A percentile compares a stretch with the other conserved stretches of the same genome.
phyloP scores from a whole-genome alignment of 1,284 basidiomycete genomes.

The Lignosus rhinocerotis region DNA sequence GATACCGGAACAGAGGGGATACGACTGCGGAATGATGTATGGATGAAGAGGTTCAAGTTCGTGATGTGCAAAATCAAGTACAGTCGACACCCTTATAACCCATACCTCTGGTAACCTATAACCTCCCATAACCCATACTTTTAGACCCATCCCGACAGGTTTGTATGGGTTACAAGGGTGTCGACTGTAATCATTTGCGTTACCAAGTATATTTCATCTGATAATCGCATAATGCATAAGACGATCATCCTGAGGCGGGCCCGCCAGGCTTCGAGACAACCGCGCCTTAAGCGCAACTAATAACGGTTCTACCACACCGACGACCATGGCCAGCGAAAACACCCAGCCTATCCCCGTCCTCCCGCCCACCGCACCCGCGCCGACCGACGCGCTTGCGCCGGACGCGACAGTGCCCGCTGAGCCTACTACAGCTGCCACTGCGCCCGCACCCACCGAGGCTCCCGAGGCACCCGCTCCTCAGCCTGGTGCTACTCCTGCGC shows the following conservation, averaged over 20 bases:
- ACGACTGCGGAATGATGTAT: too few species aligned
- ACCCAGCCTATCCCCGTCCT: conserved; percentile 8
- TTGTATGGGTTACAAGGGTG: too few species aligned
- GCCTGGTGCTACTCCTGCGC: background rate
- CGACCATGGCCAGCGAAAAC: conserved; percentile 17
- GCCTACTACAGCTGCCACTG: background rate
- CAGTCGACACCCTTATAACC: too few species aligned
- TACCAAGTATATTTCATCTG: background rate
- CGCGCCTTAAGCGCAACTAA: background rate
- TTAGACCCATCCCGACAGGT: too few species aligned
- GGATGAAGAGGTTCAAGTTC: too few species aligned
- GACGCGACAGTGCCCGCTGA: conserved; percentile 1
- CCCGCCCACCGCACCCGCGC: background rate
- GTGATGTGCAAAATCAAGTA: too few species aligned
- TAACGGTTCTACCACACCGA: background rate
- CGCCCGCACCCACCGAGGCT: background rate
- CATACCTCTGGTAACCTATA: too few species aligned
- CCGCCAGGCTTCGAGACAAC: background rate
- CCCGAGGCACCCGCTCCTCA: background rate
- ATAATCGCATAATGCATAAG: background rate
- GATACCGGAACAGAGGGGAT: too few species aligned
- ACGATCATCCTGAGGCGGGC: background rate
- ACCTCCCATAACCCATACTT: too few species aligned
- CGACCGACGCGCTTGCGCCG: background rate
- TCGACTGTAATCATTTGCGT: too few species aligned